Base-by-base conservation (phyloP, 2,329 filamentous ascomycete species). In the Lecanoromycetidae sp. region DNA sequence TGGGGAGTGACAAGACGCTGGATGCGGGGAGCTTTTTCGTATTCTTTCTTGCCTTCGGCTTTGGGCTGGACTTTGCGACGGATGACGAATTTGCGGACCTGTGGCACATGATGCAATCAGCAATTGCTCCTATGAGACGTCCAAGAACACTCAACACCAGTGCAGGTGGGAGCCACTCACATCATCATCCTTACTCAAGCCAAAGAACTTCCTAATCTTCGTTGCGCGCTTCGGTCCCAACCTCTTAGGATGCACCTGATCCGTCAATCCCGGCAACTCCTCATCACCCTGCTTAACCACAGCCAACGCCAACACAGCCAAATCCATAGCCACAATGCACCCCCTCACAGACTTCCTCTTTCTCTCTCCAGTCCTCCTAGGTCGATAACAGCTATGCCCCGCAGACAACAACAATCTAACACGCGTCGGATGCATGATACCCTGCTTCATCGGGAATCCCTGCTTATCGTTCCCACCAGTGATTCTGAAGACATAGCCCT, bases 401-500 rank as follows among this genome's bases (percentile, higher is more conserved):
- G 94, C 87, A 68, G 83, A 69, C 67, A 98, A 87, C 65, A 98
- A 84, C 61, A 98, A 87, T 62, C 86, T 84, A 75, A 95, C 91
- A 91, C 91, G 91, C 71, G 86, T 91, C 64, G 91, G 88, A 72
- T 94, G 85, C 80, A 98, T 90, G 71, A 94, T 85, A 79, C 91
- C 91, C 83, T 98, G 93, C 87, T 98, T 98, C 91, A 98, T 98
- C 63, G 91, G 91, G 82, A 98, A 98, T 77, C 91, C 91, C 80
- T 98, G 93, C 87, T 98, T 98, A 85, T 98, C 91, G 84, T 98
- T 98, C 69, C 93, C 91, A 67, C 91, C 93, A 65, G 91, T 98
- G 77, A 98, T 96, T 70, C 81, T 84, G 83, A 98, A 87, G 77
- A 98, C 82, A 79, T 98, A 98, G 72, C 91, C 91, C 80, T 95